Conservation (phyloP, 2,329 filamentous ascomycete species). For the Diaporthe ampelina region DNA sequence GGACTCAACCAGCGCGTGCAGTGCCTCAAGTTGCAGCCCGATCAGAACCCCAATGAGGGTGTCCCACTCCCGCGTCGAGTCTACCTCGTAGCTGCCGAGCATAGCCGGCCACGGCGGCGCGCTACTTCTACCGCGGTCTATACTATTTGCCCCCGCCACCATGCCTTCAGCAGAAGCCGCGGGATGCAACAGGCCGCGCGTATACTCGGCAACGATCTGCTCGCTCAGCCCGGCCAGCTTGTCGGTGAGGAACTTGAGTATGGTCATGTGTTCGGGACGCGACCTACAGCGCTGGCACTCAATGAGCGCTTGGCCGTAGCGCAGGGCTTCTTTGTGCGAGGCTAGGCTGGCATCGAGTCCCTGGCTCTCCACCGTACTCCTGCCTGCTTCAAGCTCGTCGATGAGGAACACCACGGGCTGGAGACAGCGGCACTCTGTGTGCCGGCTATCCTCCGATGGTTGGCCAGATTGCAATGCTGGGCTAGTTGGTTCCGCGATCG, state of each 20-base stretch:
- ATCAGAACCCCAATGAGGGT: conserved; percentile 31
- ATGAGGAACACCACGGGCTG: conserved; percentile 35
- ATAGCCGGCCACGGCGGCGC: neutral
- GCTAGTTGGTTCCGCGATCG: neutral
- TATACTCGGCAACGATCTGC: conserved; percentile 31
- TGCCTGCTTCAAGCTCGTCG: conserved; percentile 36
- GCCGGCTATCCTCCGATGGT: neutral
- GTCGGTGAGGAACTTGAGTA: conserved; percentile 38
- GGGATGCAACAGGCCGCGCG: neutral
- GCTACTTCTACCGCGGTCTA: no score
- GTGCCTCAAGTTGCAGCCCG: conserved; percentile 13
- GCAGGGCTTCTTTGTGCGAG: conserved; percentile 36
- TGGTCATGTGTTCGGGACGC: conserved; percentile 36
- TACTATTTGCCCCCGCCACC: no score
- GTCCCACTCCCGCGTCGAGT: conserved; percentile 36
- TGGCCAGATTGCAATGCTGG: neutral
- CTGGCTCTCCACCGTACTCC: neutral
- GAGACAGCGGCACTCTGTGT: conserved; percentile 32
- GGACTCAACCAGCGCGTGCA: neutral
- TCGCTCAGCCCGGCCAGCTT: conserved; percentile 32
- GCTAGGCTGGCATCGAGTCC: conserved; percentile 36
- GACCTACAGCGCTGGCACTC: conserved; percentile 26
- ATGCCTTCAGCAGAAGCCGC: neutral
- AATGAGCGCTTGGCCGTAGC: conserved; percentile 37
- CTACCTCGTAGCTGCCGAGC: conserved; percentile 38